Conservation (phyloP, 352 stramenopile species). For the Pythium aristosporum region DNA sequence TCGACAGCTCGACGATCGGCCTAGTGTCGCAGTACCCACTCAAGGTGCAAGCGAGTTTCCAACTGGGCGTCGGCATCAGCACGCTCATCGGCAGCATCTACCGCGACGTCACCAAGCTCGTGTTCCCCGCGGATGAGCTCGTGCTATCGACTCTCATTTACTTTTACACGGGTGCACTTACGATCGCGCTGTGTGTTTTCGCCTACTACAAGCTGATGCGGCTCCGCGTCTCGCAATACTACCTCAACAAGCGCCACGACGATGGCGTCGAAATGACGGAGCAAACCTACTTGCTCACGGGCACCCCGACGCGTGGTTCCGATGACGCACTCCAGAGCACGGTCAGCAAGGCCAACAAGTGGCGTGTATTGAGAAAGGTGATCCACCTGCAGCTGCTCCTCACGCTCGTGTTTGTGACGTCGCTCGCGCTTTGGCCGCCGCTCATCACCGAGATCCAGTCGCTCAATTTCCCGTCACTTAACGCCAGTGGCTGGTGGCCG, state of each 20-base stretch:
- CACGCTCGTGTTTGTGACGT: slow-evolving; percentile 68
- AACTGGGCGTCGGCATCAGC: slow-evolving; percentile 78
- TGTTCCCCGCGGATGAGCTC: slow-evolving; percentile 61
- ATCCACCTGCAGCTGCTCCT: slow-evolving; percentile 64
- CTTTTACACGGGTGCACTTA: slow-evolving; percentile 80
- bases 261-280: slow-evolving; percentile 59
- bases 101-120: slow-evolving; percentile 77
- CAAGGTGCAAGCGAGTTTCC: slow-evolving; percentile 78
- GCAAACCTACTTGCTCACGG: slow-evolving; percentile 40
- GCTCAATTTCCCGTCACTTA: slow-evolving; percentile 71
- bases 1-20: slow-evolving; percentile 83
- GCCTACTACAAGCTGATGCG: slow-evolving; percentile 70
- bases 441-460: slow-evolving; percentile 82
- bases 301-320: slow-evolving; percentile 24
- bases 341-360: slow-evolving; percentile 46
- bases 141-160: slow-evolving; percentile 76
- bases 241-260: slow-evolving; percentile 33
- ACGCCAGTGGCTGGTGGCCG: slow-evolving; percentile 78
- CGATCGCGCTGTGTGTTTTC: slow-evolving; percentile 72
- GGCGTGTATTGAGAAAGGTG: slow-evolving; percentile 69
- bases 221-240: slow-evolving; percentile 59
- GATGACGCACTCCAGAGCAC: slow-evolving; percentile 19
- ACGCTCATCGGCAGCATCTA: slow-evolving; percentile 83
- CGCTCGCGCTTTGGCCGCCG: slow-evolving; percentile 72
- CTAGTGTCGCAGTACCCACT: slow-evolving; percentile 79